Evolutionary conservation across 2,329 filamentous ascomycete genomes (phyloP).

Genomic region (Stachybotrys chartarum): DNA sequence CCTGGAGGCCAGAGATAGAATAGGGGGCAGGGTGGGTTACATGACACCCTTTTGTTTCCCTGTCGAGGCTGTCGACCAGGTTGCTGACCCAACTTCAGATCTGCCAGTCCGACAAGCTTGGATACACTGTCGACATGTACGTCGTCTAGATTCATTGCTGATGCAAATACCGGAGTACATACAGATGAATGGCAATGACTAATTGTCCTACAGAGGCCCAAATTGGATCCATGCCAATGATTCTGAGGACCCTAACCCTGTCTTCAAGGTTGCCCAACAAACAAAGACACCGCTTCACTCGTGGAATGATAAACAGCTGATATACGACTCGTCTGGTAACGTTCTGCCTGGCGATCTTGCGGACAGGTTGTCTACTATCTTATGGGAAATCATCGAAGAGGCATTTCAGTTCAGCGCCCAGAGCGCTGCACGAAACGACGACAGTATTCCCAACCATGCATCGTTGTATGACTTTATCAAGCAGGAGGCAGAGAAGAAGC

Average conservation of each 20-base stretch:
- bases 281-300: constrained; percentile 44
- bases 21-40: constrained; percentile 53
- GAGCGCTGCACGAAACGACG: constrained; percentile 46
- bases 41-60: neutral
- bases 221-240: constrained; percentile 75
- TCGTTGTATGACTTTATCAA: constrained; percentile 50
- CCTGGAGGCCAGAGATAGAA: constrained; percentile 58
- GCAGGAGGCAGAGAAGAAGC: constrained; percentile 33
- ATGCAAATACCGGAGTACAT: too few relatives aligned
- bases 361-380: constrained; percentile 39
- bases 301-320: constrained; percentile 44
- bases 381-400: constrained; percentile 63
- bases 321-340: constrained; percentile 50
- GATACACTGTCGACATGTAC: neutral
- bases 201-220: constrained; percentile 55
- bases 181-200: constrained; percentile 39
- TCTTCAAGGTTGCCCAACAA: constrained; percentile 56
- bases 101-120: neutral
- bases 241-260: constrained; percentile 50
- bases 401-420: constrained; percentile 48
- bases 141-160: neutral
- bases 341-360: constrained; percentile 39
- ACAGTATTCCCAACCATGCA: constrained; percentile 35
- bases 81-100: neutral
- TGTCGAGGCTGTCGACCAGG: neutral